Evolutionary conservation across 2,329 filamentous ascomycete genomes (phyloP), one percentile per base, ranked within the genome.

Genomic region (Leptographium procerum): DNA sequence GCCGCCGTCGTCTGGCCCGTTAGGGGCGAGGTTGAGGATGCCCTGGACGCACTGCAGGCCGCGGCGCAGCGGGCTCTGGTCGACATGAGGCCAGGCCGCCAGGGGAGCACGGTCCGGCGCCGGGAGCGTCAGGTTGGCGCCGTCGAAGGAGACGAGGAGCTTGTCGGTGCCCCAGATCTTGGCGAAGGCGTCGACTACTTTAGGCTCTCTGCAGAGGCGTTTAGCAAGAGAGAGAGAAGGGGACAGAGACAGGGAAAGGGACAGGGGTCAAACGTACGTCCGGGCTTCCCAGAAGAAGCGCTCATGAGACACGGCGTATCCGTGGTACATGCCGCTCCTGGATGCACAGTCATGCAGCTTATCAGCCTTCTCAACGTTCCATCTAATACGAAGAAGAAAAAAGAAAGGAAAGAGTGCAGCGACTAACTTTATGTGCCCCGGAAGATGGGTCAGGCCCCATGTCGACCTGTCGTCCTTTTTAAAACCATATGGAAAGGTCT

Each of bases 251-350:
- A 28, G 22, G 24, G 13, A 40, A 19, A 40, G 9, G 11, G 36
- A 14, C 36, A 33, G 5, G 36, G 36, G 43, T n/a, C 14, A 48
- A 24, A 52, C 50, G 28, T 36, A 52, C 36, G 65, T 63, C 10
- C 71, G 67, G 11, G 70, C 66, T 6, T 65, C 68, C 71, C 73
- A 75, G 55, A 72, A 67, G 57, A 72, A 72, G 31, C 69, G 67
- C 61, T 74, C 72, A 63, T 75, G 72, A 4, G 64, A 60, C 33
- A 67, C 65, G 43, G 63, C 51, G 58, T 73, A 74, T 2, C 52
- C 57, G 29, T 61, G 43, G 56, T 67, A 65, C 52, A 66, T 70
- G 62, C 66, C 58, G 29, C 58, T 54, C 36, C 40, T 66, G 61
- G 14, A n/a, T 31, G 13, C n/a, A 33, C 31, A 36, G 22, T 16